These are phyloP conservation scores for Citrus trifoliata DNA, from an alignment of 345 rosid genomes.

Conservation along the genomic window DNA sequence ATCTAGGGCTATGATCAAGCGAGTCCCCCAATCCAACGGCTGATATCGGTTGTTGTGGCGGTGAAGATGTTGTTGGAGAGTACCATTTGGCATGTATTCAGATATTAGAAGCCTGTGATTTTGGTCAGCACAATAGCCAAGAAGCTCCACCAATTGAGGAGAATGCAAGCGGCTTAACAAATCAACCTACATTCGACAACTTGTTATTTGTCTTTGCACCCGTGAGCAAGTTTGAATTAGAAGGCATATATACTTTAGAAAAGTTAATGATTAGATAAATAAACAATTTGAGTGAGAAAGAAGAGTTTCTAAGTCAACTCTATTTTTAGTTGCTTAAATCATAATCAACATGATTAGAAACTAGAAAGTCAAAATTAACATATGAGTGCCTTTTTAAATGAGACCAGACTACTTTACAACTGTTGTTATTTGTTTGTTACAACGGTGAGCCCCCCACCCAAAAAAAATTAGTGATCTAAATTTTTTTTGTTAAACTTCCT, in stretches of 20 bases:
- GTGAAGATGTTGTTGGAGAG: conserved; percentile 62
- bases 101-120: conserved; percentile 68
- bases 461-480: neutral
- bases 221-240: conserved; percentile 26
- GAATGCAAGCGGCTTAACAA: conserved; percentile 75
- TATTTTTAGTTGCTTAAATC: neutral
- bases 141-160: conserved; percentile 75
- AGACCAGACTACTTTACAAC: no score
- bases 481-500: no score
- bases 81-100: conserved; percentile 76
- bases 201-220: conserved; percentile 2
- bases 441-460: no score
- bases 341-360: neutral
- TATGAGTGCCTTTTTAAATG: neutral
- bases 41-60: conserved; percentile 25
- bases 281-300: neutral
- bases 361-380: neutral
- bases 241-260: neutral
- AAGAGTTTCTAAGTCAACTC: neutral
- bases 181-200: conserved; percentile 60
- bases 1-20: conserved; percentile 78
- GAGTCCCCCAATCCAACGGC: conserved; percentile 67
- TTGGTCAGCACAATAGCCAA: conserved; percentile 95
- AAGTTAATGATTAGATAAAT: neutral
- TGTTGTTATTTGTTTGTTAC: no score